phyloP scores from a whole-genome alignment of 2,329 filamentous ascomycete genomes.

The Claviceps digitariae region DNA sequence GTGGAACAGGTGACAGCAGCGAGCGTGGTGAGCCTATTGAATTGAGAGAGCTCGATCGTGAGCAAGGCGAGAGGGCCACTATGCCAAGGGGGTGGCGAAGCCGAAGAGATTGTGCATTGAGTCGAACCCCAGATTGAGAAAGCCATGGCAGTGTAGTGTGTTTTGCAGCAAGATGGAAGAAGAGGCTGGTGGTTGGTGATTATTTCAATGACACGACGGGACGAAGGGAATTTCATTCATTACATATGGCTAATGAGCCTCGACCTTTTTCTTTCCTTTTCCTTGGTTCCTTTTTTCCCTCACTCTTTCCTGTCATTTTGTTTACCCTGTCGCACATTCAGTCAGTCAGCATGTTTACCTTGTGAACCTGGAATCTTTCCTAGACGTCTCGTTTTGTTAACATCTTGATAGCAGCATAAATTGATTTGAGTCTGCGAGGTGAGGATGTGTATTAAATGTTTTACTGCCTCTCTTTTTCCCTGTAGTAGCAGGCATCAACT shows the following conservation, averaged over 20 bases:
- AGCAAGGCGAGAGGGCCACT: not conserved
- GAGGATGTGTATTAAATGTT: not conserved
- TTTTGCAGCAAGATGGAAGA: not conserved
- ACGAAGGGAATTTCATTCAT: not conserved
- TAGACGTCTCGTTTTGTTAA: not conserved
- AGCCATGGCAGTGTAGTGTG: slow-evolving; percentile 5
- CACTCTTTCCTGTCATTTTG: not conserved
- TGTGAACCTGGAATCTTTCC: not conserved
- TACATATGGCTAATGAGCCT: too few relatives aligned
- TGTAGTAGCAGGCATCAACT: too few relatives aligned
- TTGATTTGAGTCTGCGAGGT: not conserved
- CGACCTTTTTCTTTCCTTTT: not conserved
- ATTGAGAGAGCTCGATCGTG: slow-evolving; percentile 12
- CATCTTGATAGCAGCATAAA: not conserved
- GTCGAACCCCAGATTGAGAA: slow-evolving; percentile 24
- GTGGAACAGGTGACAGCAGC: slow-evolving; percentile 17
- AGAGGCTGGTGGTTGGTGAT: not conserved
- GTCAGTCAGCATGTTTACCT: not conserved
- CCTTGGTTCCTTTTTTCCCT: too few relatives aligned
- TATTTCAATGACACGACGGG: not conserved
- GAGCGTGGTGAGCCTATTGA: slow-evolving; percentile 17
- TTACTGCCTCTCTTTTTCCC: too few relatives aligned
- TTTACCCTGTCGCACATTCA: not conserved
- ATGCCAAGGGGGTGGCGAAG: slow-evolving; percentile 9
- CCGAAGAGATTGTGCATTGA: slow-evolving; percentile 24